These are phyloP conservation scores for Fusarium equiseti DNA, from an alignment of 2,329 filamentous ascomycete species.

Conservation along the genomic window DNA sequence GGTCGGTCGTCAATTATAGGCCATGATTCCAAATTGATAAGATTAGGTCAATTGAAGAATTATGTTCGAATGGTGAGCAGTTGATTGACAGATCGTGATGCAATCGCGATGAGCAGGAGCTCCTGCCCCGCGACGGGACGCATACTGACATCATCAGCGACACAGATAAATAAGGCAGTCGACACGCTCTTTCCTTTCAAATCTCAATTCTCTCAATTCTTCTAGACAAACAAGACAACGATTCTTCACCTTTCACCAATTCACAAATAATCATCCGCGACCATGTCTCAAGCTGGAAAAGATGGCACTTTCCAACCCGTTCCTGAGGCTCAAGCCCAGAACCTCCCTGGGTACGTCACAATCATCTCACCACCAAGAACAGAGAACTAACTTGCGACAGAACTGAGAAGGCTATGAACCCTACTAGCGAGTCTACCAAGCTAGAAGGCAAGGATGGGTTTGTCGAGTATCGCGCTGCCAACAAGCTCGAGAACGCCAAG, in stretches of 20 bases:
- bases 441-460: constrained; percentile 55
- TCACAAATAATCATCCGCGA: not conserved
- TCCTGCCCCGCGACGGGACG: constrained; percentile 15
- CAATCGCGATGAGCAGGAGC: constrained; percentile 20
- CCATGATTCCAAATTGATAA: not conserved
- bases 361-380: not conserved
- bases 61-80: not conserved
- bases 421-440: constrained; percentile 55
- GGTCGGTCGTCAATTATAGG: constrained; percentile 37
- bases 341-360: constrained; percentile 52
- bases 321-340: constrained; percentile 52
- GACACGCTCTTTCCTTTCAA: not conserved
- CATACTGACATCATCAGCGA: constrained; percentile 30
- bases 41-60: not conserved
- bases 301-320: constrained; percentile 53
- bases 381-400: constrained; percentile 3
- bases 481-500: constrained; percentile 63
- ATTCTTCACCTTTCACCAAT: not conserved
- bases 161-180: not conserved
- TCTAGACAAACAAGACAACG: too few species aligned
- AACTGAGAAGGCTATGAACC: constrained; percentile 55
- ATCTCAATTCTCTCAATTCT: not conserved
- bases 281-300: constrained; percentile 41
- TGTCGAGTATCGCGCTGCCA: constrained; percentile 57
- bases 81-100: constrained; percentile 21